phyloP scores from a whole-genome alignment of 495 filamentous ascomycete species.

The Talaromyces trachyspermus region DNA sequence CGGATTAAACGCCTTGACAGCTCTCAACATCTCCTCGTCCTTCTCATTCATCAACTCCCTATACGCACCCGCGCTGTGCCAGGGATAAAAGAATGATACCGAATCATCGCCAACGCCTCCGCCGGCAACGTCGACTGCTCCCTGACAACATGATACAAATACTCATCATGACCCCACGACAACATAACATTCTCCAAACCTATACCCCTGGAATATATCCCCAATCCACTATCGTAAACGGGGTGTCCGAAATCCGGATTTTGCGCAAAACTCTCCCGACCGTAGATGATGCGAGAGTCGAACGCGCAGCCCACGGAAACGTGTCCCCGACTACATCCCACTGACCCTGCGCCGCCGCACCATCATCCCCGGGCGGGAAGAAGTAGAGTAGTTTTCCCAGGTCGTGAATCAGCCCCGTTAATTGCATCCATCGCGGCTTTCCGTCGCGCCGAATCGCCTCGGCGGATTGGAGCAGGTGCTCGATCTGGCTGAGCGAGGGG shows the following conservation, averaged over 20 bases:
- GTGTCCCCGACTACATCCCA: constrained; percentile 93
- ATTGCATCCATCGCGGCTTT: constrained; percentile 89
- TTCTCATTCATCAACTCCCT: constrained; percentile 72
- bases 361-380: too few species aligned
- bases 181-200: constrained; percentile 81
- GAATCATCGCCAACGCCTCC: constrained; percentile 83
- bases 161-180: constrained; percentile 90
- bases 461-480: constrained; percentile 78
- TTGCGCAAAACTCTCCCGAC: constrained; percentile 57
- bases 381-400: constrained; percentile 85
- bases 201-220: constrained; percentile 70
- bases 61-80: constrained; percentile 77
- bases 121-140: constrained; percentile 67
- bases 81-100: constrained; percentile 85
- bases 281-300: constrained; percentile 68
- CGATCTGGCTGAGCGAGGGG: constrained; percentile 76
- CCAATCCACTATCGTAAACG: constrained; percentile 63
- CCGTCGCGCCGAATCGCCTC: constrained; percentile 83
- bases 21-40: constrained; percentile 68
- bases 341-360: constrained; percentile 71
- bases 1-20: constrained; percentile 80
- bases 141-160: constrained; percentile 76
- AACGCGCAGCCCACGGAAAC: constrained; percentile 87
- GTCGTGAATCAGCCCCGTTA: constrained; percentile 84
- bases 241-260: constrained; percentile 63